Evolutionary conservation across 768 basidiomycete species (phyloP), one percentile per base, ranked within the genome.

Genomic region (Imleria badia): DNA sequence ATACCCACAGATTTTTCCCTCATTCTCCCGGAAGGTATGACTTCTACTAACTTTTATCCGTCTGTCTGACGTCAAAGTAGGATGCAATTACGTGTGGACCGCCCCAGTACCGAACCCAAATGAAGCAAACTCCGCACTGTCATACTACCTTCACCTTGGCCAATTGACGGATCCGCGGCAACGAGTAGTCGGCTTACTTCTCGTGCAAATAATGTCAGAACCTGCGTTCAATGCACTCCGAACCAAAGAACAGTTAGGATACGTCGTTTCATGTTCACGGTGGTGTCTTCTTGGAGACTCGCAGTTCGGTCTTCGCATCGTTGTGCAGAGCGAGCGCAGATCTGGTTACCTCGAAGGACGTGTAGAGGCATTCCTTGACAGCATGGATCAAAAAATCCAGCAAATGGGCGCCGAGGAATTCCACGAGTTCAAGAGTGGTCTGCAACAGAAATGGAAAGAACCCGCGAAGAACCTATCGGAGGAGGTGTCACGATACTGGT

Each of bases 241-340:
- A 29, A 98, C 95, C 5, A 86, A 92, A 67, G 93, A 98, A 66
- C 97, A 99, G 70, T 79, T 99, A 1, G 97, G 97, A 6, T 99
- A 99, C 69, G 79, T 97, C 40, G 95, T 97, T 34, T 81, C 78
- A 10, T 85, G 82, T 59, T 75, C 76, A 1, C 66, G 73, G 30
- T 84, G 81, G 81, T 67, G 75, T 11, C 69, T 88, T 40, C 66
- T 79, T 39, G 87, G 89, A n/a, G 76, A 81, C 3, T 85, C 82
- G 42, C 82, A 88, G 56, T 79, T 82, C 57, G 94, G 94, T 8
- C 72, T 94, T 56, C 83, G 91, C 40, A 81, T 98, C 49, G 75
- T 94, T 8, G 81, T 98, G 30, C 97, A 99, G 73, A 91, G 89
- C 66, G 94, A 98, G 73, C 85, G 85, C 51, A 75, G 78, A 11